These are phyloP conservation scores for Sporothrix curviconia DNA, from an alignment of 2,329 filamentous ascomycete genomes.

Conservation along the genomic window DNA sequence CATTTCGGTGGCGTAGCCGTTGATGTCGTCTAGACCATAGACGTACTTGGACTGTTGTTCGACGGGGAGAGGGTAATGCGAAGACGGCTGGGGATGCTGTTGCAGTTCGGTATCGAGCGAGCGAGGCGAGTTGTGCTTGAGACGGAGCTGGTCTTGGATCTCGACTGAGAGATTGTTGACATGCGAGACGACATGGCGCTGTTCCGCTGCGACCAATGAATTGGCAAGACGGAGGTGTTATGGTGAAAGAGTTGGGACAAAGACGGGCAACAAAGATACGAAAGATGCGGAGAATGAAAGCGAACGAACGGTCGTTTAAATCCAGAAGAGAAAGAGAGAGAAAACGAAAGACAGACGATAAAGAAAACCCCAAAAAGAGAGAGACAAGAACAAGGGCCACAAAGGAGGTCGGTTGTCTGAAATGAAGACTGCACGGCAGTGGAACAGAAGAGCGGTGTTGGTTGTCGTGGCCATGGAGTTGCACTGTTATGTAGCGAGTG, in stretches of 20 bases:
- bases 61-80: not conserved
- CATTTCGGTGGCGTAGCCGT: constrained; percentile 36
- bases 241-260: not conserved
- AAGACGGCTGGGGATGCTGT: not conserved
- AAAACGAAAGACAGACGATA: not conserved
- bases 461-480: too few species aligned
- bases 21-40: constrained; percentile 8
- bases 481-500: too few species aligned
- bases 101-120: constrained; percentile 43
- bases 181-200: constrained; percentile 12
- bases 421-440: not conserved
- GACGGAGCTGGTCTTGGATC: constrained; percentile 11
- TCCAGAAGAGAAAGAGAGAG: not conserved
- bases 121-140: constrained; percentile 50
- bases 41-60: not conserved
- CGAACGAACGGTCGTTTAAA: not conserved
- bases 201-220: not conserved
- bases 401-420: not conserved
- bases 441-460: constrained; percentile 5
- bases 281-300: not conserved
- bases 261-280: not conserved
- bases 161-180: constrained; percentile 1
- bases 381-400: too few species aligned
- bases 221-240: too few species aligned
- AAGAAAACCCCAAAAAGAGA: not conserved